A percentile compares a stretch with the other conserved stretches of the same genome.
phyloP scores from a whole-genome alignment of 2,329 filamentous ascomycete genomes.

The Lasiodiplodia citricola region DNA sequence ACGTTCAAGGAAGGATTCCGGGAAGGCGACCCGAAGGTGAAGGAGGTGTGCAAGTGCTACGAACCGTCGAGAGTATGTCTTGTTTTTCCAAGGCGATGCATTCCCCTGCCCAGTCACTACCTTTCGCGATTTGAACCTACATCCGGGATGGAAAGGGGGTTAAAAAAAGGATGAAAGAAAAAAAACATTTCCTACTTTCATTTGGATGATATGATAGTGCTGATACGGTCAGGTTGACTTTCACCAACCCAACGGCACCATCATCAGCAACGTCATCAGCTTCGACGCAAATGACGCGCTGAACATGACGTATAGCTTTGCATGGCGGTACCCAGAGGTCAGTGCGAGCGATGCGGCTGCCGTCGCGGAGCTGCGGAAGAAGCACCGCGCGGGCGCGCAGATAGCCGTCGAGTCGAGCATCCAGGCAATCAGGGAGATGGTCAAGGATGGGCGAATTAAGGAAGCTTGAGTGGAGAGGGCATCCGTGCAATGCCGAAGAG shows the following conservation, averaged over 20 bases:
- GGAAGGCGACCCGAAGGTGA: constrained; percentile 33
- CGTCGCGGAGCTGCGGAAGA: constrained; percentile 36
- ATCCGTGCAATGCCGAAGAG: not conserved
- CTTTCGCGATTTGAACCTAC: too few species aligned
- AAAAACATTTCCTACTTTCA: too few species aligned
- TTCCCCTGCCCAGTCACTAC: too few species aligned
- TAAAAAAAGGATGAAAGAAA: too few species aligned
- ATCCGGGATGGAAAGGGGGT: too few species aligned
- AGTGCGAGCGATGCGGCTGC: constrained; percentile 42
- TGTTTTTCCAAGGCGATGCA: too few species aligned
- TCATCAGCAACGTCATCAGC: constrained; percentile 53
- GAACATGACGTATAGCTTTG: constrained; percentile 54
- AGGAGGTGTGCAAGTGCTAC: constrained; percentile 44
- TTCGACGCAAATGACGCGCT: constrained; percentile 40
- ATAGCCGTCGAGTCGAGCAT: constrained; percentile 52
- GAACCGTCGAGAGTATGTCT: constrained; percentile 38
- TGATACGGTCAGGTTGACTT: constrained; percentile 46
- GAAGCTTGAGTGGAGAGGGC: not conserved
- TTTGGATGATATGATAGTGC: too few species aligned
- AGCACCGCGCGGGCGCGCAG: constrained; percentile 42
- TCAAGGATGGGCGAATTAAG: constrained; percentile 41
- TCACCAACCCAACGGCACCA: constrained; percentile 48
- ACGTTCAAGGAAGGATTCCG: constrained; percentile 51
- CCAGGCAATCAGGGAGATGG: constrained; percentile 50
- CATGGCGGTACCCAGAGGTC: constrained; percentile 45